Conservation (phyloP, 2,329 filamentous ascomycete species). For the Verticillium klebahnii region DNA sequence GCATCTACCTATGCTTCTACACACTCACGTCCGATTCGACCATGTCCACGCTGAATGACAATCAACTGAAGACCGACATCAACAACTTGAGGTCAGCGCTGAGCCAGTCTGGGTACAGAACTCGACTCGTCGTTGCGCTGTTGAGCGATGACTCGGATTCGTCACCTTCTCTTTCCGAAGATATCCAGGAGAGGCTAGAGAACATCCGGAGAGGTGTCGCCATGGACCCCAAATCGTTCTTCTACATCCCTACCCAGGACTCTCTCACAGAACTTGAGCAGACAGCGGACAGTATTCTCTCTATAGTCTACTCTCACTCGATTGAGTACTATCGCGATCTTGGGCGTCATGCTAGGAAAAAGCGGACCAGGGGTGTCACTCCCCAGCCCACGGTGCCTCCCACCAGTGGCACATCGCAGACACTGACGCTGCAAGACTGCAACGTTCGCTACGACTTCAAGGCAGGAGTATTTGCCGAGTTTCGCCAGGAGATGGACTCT, state of each 20-base stretch:
- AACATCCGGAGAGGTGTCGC: slow-evolving; percentile 75
- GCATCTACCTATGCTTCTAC: slow-evolving; percentile 78
- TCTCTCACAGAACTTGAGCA: slow-evolving; percentile 67
- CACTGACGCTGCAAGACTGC: slow-evolving; percentile 82
- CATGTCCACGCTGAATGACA: slow-evolving; percentile 76
- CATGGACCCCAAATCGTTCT: slow-evolving; percentile 79
- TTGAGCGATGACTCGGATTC: slow-evolving; percentile 61
- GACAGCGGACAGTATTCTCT: slow-evolving; percentile 69
- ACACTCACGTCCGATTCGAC: slow-evolving; percentile 66
- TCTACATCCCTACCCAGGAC: slow-evolving; percentile 73
- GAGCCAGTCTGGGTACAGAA: slow-evolving; percentile 68
- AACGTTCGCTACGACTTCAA: slow-evolving; percentile 95
- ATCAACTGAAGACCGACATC: slow-evolving; percentile 83
- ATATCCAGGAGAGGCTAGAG: slow-evolving; percentile 63
- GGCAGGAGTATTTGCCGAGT: slow-evolving; percentile 83
- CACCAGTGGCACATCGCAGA: slow-evolving; percentile 78
- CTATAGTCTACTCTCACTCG: slow-evolving; percentile 66
- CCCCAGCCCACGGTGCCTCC: slow-evolving; percentile 80
- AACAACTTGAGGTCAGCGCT: slow-evolving; percentile 69
- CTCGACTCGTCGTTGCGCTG: slow-evolving; percentile 71
- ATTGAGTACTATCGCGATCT: slow-evolving; percentile 92
- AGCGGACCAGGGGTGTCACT: slow-evolving; percentile 72
- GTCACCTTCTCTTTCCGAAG: slow-evolving; percentile 50
- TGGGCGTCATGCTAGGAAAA: slow-evolving; percentile 86
- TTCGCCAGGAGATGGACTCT: slow-evolving; percentile 86